A percentile compares a stretch with the other conserved stretches of the same genome.
These are phyloP conservation scores for Talaromyces amestolkiae DNA, from an alignment of 2,329 filamentous ascomycete species.

Conservation along the genomic window DNA sequence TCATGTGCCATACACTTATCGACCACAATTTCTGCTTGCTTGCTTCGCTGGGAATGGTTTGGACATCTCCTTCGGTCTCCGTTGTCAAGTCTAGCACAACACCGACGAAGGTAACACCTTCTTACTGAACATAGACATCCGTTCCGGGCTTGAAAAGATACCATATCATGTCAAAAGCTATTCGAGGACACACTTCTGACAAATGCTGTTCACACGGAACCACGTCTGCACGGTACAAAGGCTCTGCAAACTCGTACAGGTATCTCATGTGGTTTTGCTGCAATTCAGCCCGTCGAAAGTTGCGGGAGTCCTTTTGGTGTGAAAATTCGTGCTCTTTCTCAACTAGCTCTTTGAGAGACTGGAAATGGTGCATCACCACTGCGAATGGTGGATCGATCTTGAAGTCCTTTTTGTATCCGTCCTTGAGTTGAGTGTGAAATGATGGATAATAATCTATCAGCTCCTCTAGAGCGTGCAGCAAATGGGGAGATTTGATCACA, in stretches of 20 bases:
- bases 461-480: background rate
- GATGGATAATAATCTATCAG: background rate
- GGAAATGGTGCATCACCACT: slow-evolving; percentile 1
- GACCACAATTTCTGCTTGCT: background rate
- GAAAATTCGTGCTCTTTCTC: background rate
- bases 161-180: slow-evolving; percentile 11
- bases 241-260: slow-evolving; percentile 1
- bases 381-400: background rate
- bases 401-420: background rate
- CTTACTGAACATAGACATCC: slow-evolving; percentile 3
- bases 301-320: background rate
- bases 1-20: background rate
- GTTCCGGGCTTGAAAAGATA: slow-evolving; percentile 10
- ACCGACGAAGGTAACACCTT: background rate
- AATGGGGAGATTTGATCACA: background rate
- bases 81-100: background rate
- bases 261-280: background rate
- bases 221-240: background rate
- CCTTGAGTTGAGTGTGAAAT: background rate
- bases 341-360: background rate
- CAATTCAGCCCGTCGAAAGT: background rate
- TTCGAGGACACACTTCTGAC: background rate
- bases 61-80: too few species aligned
- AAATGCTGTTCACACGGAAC: background rate
- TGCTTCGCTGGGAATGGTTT: background rate